A percentile compares a stretch with the other conserved stretches of the same genome.
Evolutionary conservation across 305 asterid genomes (phyloP).

Genomic region (Solanum hybrid): DNA sequence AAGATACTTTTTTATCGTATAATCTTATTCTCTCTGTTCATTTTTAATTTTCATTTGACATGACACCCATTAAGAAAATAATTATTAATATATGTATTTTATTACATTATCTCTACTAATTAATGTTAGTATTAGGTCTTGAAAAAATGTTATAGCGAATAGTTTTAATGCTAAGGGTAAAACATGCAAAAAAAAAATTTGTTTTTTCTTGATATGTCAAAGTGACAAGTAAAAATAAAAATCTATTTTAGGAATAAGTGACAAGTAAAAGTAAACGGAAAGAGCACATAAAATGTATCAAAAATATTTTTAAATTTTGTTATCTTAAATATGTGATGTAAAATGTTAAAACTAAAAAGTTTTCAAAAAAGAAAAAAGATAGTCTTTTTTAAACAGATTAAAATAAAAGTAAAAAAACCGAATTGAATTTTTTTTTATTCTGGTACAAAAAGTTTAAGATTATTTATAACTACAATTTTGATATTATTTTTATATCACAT

Average conservation of each 20-base stretch:
- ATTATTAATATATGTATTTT: too few relatives aligned
- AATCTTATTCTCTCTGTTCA: too few relatives aligned
- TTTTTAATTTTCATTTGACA: too few relatives aligned
- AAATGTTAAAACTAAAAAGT: too few relatives aligned
- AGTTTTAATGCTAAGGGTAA: not conserved
- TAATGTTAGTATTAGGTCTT: not conserved
- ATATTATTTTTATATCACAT: not conserved
- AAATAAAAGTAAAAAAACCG: too few relatives aligned
- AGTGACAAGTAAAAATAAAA: not conserved
- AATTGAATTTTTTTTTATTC: not conserved
- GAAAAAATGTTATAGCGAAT: not conserved
- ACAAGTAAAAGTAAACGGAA: not conserved
- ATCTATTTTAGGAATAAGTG: not conserved
- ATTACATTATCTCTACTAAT: too few relatives aligned
- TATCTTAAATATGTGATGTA: too few relatives aligned
- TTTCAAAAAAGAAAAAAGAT: too few relatives aligned
- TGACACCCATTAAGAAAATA: not conserved
- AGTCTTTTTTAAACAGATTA: not conserved
- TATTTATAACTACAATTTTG: not conserved
- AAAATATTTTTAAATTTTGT: too few relatives aligned
- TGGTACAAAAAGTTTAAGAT: not conserved
- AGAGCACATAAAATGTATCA: not conserved
- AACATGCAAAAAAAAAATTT: not conserved
- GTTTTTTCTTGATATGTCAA: not conserved
- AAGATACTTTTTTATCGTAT: too few relatives aligned